Conservation (phyloP, 2,329 filamentous ascomycete genomes). For the Coniochaeta sp. region DNA sequence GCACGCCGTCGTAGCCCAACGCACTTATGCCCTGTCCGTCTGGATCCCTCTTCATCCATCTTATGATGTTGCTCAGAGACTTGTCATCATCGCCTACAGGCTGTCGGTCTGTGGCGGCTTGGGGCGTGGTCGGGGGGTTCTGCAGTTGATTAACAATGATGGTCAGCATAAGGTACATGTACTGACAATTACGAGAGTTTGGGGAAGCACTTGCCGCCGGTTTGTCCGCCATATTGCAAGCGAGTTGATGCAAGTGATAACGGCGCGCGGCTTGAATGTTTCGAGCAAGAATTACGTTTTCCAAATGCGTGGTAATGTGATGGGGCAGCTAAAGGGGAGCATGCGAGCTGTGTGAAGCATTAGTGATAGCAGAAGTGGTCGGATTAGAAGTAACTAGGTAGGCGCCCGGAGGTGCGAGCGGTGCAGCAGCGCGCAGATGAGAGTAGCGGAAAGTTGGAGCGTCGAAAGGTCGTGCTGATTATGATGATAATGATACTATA, state of each 20-base stretch:
- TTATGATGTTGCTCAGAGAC: conserved; percentile 1
- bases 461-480: conserved; percentile 1
- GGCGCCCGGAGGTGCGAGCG: background rate
- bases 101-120: conserved; percentile 3
- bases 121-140: conserved; percentile 1
- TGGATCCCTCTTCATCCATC: conserved; percentile 5
- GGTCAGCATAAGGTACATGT: background rate
- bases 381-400: conserved; percentile 1
- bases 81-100: conserved; percentile 3
- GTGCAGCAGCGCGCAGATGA: conserved; percentile 1
- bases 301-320: conserved; percentile 3
- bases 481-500: background rate
- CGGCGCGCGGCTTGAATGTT: conserved; percentile 2
- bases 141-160: conserved; percentile 1
- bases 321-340: conserved; percentile 1
- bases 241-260: conserved; percentile 1
- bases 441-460: conserved; percentile 1
- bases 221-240: conserved; percentile 3
- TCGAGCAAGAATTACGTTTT: conserved; percentile 3
- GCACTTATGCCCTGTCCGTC: conserved; percentile 7
- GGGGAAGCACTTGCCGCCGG: conserved; percentile 1
- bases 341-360: conserved; percentile 1
- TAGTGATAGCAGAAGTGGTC: conserved; percentile 1
- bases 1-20: conserved; percentile 10
- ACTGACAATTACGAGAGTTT: conserved; percentile 1